These are phyloP conservation scores for Cordyceps cateniannulata DNA, from an alignment of 2,329 filamentous ascomycete genomes.

Conservation along the genomic window DNA sequence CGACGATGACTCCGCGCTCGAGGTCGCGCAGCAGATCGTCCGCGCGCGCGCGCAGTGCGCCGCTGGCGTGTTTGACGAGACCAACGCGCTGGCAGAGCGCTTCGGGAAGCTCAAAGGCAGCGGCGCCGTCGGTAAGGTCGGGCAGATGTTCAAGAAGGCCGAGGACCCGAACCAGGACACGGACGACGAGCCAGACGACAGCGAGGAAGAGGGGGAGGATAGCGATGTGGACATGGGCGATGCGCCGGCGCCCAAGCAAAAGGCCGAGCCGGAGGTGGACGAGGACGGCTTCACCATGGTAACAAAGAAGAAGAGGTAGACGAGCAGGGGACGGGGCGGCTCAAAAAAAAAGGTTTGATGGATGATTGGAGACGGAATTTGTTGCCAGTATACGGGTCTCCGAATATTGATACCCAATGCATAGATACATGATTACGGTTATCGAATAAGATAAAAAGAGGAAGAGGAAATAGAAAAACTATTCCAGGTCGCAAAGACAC, in stretches of 20 bases:
- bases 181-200: constrained; percentile 38
- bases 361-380: not conserved
- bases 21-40: constrained; percentile 68
- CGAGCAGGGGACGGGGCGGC: too few relatives aligned
- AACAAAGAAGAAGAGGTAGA: constrained; percentile 58
- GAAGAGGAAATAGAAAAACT: not conserved
- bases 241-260: constrained; percentile 51
- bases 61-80: constrained; percentile 58
- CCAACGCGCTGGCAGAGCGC: constrained; percentile 55
- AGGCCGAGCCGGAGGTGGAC: constrained; percentile 64
- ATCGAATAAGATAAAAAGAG: not conserved
- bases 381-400: not conserved
- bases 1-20: constrained; percentile 78
- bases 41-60: constrained; percentile 57
- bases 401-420: constrained; percentile 13
- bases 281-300: constrained; percentile 79
- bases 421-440: constrained; percentile 13
- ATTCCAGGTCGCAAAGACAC: not conserved
- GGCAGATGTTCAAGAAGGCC: constrained; percentile 48
- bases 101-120: constrained; percentile 50
- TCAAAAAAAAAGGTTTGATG: not conserved
- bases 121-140: constrained; percentile 43
- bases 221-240: constrained; percentile 62
- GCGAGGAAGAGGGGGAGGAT: constrained; percentile 47
- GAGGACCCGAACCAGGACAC: constrained; percentile 50